Evolutionary conservation across 2,329 filamentous ascomycete species (phyloP), one percentile per base, ranked within the genome.

Genomic region (Fusarium dimerum): DNA sequence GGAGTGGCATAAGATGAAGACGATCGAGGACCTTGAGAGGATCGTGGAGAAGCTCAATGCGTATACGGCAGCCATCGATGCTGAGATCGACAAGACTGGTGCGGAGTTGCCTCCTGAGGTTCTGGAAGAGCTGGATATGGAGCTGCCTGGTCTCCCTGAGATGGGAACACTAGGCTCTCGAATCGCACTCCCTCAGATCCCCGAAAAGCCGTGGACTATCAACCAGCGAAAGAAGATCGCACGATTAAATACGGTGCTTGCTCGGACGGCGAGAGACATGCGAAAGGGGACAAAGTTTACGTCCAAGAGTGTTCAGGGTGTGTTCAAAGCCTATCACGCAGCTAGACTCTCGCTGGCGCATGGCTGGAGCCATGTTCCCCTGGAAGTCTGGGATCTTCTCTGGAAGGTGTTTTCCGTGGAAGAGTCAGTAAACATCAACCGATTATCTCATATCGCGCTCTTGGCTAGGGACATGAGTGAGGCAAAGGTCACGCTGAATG

Each of bases 381-480:
- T 75, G 10, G 76, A 80, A 15, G 77, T 83, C 5, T 88, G 88
- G 83, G 72, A 81, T n/a, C 67, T 84, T 2, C 68, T 93, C 9
- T 93, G 88, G 88, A 73, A 78, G 30, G 70, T 82, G 2, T 73
- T 87, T 41, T 82, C 84, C 1, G 76, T 77, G 42, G 73, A 80
- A 8, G 76, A 81, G 40, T 66, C 71, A 10, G 56, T 74, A 34
- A 79, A 83, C 66, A 68, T 79, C 42, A 76, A 83, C 57, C 81
- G 84, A 30, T 78, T 88, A 66, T 71, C 78, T 6, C 86, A 87
- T 63, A 70, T 90, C 30, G 81, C 81, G 52, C 72, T 76, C 32
- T 75, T 93, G 3, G 78, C 83, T 6, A 79, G 84, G 61, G 88
- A 92, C 64, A 87, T 90, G 77, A 76, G 78, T 50, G 77, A 79